Base-by-base conservation (phyloP, 371 early-diverging fungal species). In the Mucor indicus region DNA sequence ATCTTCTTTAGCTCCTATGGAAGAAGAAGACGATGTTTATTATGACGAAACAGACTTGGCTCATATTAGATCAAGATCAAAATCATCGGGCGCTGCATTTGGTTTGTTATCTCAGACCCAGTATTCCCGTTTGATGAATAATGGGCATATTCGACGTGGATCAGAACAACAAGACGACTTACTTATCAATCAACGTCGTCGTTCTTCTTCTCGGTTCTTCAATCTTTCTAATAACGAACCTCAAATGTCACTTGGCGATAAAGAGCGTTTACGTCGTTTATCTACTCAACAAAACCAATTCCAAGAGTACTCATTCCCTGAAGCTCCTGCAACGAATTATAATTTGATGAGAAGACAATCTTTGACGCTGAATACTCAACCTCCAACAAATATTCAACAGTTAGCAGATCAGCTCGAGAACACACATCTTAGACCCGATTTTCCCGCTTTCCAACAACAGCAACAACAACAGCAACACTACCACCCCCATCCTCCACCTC, bases 1-100 rank as follows among this genome's bases (percentile, higher is more conserved):
- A 16, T 55, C 43, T 6, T 60, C 66, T 16, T 43, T 74, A 19
- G 64, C 62, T 9, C 63, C 72, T 5, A 76, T 71, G 69, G 54
- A 43, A 12, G 72, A 75, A 44, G 77, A 72, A 22, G 64, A 70
- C 13, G 66, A 71, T 30, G 42, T 25, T 12, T 47, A 42, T 38
- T 25, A 53, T 23, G 62, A 62, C 23, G 59, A 55, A 1, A 36
- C 54, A 21, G 56, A 55, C 33, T 55, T 60, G 9, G 47, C 65
- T 11, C 46, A 53, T 32, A 62, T 64, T 22, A 44, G 72, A 24
- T 55, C 64, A 11, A 51, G 77, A 13, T 72, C 72, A 8, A 66
- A 71, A 47, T 76, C 77, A 0, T 72, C 72, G 2, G 77, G 77
- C 2, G 75, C 75, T 5, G 75, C 75, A 0, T 62, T 75, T 53